Evolutionary conservation across 345 rosid species (phyloP).

Genomic region (Leavenworthia alabamica): DNA sequence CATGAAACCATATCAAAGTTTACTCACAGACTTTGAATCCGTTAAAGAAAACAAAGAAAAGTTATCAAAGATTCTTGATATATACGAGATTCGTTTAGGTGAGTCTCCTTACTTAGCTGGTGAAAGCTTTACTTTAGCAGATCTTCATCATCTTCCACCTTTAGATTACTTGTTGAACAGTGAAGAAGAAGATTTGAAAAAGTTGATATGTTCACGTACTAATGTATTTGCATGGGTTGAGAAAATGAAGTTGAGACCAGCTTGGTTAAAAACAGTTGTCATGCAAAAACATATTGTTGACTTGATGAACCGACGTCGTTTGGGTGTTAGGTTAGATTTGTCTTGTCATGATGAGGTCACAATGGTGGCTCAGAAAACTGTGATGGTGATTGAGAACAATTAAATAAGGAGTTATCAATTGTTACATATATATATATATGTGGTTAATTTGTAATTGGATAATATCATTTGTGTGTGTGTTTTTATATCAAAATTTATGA

Average conservation of each 20-base stretch:
- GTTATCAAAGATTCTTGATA: slow-evolving; percentile 33
- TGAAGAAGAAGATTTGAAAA: background rate
- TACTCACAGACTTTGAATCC: slow-evolving; percentile 5
- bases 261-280: slow-evolving; percentile 12
- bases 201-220: background rate
- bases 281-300: slow-evolving; percentile 3
- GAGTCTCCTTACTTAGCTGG: slow-evolving; percentile 16
- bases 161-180: slow-evolving; percentile 7
- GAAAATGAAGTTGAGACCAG: background rate
- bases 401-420: background rate
- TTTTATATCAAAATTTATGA: no score
- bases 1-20: slow-evolving; percentile 24
- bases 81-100: slow-evolving; percentile 36
- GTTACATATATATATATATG: background rate
- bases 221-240: slow-evolving; percentile 9
- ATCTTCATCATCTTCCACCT: slow-evolving; percentile 17
- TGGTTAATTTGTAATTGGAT: background rate
- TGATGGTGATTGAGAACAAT: background rate
- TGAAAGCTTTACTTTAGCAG: slow-evolving; percentile 12
- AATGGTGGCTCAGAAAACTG: background rate
- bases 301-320: slow-evolving; percentile 3
- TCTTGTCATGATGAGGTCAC: background rate
- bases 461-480: no score
- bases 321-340: background rate
- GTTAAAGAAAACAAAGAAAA: slow-evolving; percentile 23